These are phyloP conservation scores for Auricularia cornea DNA, from an alignment of 768 basidiomycete species.

Conservation along the genomic window DNA sequence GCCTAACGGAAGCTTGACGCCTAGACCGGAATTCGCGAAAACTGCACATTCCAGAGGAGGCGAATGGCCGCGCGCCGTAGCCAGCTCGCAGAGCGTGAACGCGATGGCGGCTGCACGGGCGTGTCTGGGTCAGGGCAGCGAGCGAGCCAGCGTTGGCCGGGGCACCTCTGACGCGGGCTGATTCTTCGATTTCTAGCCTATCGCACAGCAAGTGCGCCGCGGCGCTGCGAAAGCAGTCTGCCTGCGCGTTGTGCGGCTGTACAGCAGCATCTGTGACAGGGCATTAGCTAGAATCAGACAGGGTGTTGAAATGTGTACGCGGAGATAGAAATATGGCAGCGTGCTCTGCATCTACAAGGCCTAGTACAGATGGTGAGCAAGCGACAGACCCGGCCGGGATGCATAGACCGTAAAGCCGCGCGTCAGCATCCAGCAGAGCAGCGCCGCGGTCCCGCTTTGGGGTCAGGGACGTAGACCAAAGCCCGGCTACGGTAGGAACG, in stretches of 20 bases:
- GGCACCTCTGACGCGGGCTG: background rate
- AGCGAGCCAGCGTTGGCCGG: background rate
- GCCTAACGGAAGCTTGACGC: background rate
- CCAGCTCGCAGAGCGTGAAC: slow-evolving; percentile 75
- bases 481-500: too few relatives aligned
- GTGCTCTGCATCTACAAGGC: background rate
- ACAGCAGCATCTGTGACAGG: background rate
- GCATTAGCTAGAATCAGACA: background rate
- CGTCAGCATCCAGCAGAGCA: too few relatives aligned
- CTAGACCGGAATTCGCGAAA: slow-evolving; percentile 4
- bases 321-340: background rate
- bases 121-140: background rate
- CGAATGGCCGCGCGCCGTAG: slow-evolving; percentile 60
- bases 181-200: background rate
- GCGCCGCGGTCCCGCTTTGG: too few relatives aligned
- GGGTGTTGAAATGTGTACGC: background rate
- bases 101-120: slow-evolving; percentile 50
- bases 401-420: too few relatives aligned
- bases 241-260: background rate
- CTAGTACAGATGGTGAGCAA: too few relatives aligned
- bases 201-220: background rate
- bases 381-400: too few relatives aligned
- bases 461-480: too few relatives aligned
- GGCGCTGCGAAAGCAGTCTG: background rate
- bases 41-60: slow-evolving; percentile 55